Evolutionary conservation across 2,329 filamentous ascomycete genomes (phyloP).

Genomic region (Phaeosphaeriaceae sp.): DNA sequence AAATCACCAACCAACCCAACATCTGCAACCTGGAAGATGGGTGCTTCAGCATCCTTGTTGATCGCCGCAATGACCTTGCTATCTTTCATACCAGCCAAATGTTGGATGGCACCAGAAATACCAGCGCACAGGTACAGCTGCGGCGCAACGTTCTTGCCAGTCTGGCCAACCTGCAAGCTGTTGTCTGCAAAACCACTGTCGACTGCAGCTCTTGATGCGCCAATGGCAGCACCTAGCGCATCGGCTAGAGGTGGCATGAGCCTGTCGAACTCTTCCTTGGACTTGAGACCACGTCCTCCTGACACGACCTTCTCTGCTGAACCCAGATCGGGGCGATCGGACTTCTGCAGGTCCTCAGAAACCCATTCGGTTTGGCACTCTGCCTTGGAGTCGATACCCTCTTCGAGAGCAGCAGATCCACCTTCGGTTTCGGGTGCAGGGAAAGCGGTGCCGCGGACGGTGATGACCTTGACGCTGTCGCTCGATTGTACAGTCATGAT

Average conservation of each 20-base stretch:
- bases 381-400: slow-evolving; percentile 82
- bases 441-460: slow-evolving; percentile 92
- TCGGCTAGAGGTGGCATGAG: slow-evolving; percentile 93
- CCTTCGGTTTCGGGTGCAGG: slow-evolving; percentile 73
- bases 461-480: slow-evolving; percentile 86
- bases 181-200: slow-evolving; percentile 98
- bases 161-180: slow-evolving; percentile 97
- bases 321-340: slow-evolving; percentile 89
- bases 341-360: slow-evolving; percentile 90
- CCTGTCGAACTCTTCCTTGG: slow-evolving; percentile 95
- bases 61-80: slow-evolving; percentile 99
- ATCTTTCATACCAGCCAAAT: slow-evolving; percentile 99
- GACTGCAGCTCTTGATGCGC: slow-evolving; percentile 91
- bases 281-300: slow-evolving; percentile 93
- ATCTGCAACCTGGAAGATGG: slow-evolving; percentile 98
- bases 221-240: slow-evolving; percentile 91
- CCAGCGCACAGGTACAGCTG: slow-evolving; percentile 94
- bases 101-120: slow-evolving; percentile 97
- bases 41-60: slow-evolving; percentile 96
- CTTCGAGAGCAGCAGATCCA: slow-evolving; percentile 77
- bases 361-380: slow-evolving; percentile 83
- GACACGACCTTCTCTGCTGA: slow-evolving; percentile 92
- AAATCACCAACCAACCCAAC: slow-evolving; percentile 94
- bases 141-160: slow-evolving; percentile 96
- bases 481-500: slow-evolving; percentile 93